Evolutionary conservation across 257 asterid species (phyloP), one percentile per base, ranked within the genome.

Genomic region (Ligustrum vulgare): DNA sequence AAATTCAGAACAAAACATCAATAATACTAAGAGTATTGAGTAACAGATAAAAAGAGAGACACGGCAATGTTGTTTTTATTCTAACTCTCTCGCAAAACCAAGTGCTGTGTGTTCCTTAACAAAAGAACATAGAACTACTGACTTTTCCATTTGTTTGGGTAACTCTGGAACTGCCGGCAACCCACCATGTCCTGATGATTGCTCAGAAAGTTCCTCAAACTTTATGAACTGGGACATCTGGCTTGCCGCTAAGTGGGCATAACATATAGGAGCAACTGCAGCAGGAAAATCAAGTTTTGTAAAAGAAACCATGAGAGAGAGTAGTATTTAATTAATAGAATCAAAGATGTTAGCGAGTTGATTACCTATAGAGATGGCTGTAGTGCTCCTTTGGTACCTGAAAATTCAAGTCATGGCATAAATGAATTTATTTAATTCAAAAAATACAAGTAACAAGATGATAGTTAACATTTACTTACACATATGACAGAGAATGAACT

Each of bases 311-410:
- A 39, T 1, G 28, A 58, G 23, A 41, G 39, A 12, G n/a, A n/a
- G n/a, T n/a, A n/a, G n/a, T n/a, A n/a, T n/a, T n/a, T n/a, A 70
- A 28, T 1, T 4, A 18, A 49, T 2, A 5, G 5, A 76, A 35
- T 16, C 13, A 31, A 22, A 70, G 33, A 66, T 35, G 12, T 4
- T 35, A 60, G 33, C n/a, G 72, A 31, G 36, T 31, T 74, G 23
- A 74, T 87, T 88, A 90, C 97, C 96, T n/a, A 92, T 79, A 11
- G 97, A 92, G 56, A 90, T 85, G 74, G 97, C 97, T 3, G 93
- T 85, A 7, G 95, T 90, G 70, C 97, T 92, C 70, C 96, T 87
- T 83, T 92, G 97, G 62, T 92, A 92, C 84, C 97, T 92, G 94
- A 45, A 79, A 76, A 76, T 41, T 16, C 35, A 25, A 32, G 43